Conservation (phyloP, 1,284 basidiomycete genomes). For the Trichosporon sp. region DNA sequence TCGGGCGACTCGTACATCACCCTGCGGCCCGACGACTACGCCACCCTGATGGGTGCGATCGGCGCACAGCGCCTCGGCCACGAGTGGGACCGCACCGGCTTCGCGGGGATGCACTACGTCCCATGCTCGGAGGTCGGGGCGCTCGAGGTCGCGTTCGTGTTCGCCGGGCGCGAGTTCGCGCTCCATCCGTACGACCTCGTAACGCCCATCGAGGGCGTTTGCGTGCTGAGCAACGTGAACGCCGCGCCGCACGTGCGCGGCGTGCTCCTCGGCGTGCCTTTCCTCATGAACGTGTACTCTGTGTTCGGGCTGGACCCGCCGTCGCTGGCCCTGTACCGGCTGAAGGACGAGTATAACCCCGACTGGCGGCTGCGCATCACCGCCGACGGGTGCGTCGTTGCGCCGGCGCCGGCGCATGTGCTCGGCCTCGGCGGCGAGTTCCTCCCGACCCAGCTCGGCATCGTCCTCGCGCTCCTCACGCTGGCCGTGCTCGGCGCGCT, state of each 20-base stretch:
- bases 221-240: not conserved
- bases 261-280: constrained; percentile 62
- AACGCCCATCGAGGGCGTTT: not conserved
- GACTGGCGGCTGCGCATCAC: not conserved
- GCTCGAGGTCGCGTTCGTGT: not conserved
- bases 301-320: constrained; percentile 52
- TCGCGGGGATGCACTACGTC: not conserved
- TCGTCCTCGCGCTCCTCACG: not conserved
- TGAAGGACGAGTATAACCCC: not conserved
- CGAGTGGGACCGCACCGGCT: not conserved
- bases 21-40: not conserved
- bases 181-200: not conserved
- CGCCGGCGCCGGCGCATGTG: not conserved
- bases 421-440: not conserved
- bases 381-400: not conserved
- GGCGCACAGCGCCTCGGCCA: not conserved
- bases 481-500: not conserved
- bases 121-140: not conserved
- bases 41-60: not conserved
- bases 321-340: not conserved
- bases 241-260: not conserved
- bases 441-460: not conserved
- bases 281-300: constrained; percentile 74
- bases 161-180: not conserved
- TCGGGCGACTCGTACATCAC: not conserved